A percentile compares a stretch with the other conserved stretches of the same genome.
These are phyloP conservation scores for Leishmania tropica DNA, from an alignment of 208 protist genomes.

Conservation along the genomic window DNA sequence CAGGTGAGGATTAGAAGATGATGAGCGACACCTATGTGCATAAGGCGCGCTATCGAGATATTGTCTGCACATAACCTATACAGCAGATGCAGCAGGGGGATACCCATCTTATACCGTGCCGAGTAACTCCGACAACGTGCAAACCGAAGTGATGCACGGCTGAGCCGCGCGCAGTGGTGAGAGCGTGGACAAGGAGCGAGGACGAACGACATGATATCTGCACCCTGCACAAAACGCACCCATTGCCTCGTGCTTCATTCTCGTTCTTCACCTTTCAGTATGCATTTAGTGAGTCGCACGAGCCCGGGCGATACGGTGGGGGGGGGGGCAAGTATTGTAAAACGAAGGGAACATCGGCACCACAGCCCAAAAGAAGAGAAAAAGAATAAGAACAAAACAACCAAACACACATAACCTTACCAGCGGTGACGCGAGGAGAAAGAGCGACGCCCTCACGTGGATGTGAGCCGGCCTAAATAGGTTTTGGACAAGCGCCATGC, in stretches of 20 bases:
- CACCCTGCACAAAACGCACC: background rate
- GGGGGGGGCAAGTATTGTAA: background rate
- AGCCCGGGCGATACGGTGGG: background rate
- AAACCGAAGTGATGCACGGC: background rate
- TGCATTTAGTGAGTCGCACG: background rate
- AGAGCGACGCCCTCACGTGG: background rate
- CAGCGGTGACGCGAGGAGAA: background rate
- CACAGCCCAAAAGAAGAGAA: background rate
- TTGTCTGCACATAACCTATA: background rate
- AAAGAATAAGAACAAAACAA: background rate
- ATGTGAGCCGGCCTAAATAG: background rate
- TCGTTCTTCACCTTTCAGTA: background rate
- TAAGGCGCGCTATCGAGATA: background rate
- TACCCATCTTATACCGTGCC: background rate
- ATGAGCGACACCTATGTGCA: background rate
- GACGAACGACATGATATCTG: background rate
- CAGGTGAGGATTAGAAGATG: background rate
- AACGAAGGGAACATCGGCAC: background rate
- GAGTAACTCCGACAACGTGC: background rate
- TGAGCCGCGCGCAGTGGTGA: background rate
- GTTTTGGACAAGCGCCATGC: background rate
- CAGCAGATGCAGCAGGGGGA: background rate
- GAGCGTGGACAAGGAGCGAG: background rate
- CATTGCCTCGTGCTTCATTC: background rate
- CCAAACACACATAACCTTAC: background rate